phyloP scores from a whole-genome alignment of 352 stramenopile genomes.

The Phytophthora lateralis region DNA sequence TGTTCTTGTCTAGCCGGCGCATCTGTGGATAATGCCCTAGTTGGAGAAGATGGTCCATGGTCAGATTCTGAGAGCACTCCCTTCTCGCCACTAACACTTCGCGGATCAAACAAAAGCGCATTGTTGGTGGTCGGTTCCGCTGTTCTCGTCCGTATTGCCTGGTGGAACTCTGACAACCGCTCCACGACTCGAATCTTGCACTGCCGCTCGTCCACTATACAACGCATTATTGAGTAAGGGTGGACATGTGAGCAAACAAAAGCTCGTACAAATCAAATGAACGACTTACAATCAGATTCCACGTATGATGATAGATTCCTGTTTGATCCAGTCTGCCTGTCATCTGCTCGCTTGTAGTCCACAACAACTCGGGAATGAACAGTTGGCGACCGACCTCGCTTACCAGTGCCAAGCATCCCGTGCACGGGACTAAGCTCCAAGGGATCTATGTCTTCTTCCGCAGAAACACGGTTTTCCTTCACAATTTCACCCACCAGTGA shows the following conservation, averaged over 20 bases:
- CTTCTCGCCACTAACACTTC: conserved; percentile 6
- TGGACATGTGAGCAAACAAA: not conserved
- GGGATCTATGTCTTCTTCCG: conserved; percentile 14
- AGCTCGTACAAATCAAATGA: not conserved
- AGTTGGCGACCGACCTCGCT: conserved; percentile 56
- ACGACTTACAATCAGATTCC: conserved; percentile 64
- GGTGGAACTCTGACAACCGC: conserved; percentile 80
- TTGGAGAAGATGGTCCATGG: conserved; percentile 4
- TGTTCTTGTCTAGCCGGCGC: conserved; percentile 21
- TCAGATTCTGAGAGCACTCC: conserved; percentile 9
- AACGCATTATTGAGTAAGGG: conserved; percentile 6
- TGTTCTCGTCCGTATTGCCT: conserved; percentile 71
- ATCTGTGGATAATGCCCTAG: not conserved
- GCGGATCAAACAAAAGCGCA: conserved; percentile 1
- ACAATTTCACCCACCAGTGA: conserved; percentile 30
- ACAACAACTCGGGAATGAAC: conserved; percentile 10
- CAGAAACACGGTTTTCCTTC: conserved; percentile 11
- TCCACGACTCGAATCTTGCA: conserved; percentile 90
- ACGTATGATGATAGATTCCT: conserved; percentile 67
- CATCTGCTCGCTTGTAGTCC: conserved; percentile 23
- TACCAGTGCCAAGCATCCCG: conserved; percentile 31
- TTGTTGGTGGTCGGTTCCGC: conserved; percentile 18
- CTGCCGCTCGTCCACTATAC: conserved; percentile 81
- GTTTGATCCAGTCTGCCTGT: conserved; percentile 30
- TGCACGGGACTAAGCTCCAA: conserved; percentile 16